phyloP scores from a whole-genome alignment of 768 basidiomycete species.

The Floccularia luteovirens region DNA sequence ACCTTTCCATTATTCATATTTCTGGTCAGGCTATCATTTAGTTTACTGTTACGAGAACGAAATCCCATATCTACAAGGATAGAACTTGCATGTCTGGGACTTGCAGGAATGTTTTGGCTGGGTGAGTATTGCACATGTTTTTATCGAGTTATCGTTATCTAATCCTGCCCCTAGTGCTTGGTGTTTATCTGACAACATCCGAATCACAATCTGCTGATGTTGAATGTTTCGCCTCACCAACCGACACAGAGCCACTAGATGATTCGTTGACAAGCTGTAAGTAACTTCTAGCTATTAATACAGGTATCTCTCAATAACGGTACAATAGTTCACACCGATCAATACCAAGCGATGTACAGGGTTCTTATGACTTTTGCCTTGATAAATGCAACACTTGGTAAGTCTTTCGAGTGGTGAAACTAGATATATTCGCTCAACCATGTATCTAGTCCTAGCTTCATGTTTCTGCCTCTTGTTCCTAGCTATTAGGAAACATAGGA shows the following conservation, averaged over 20 bases:
- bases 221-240: slow-evolving; percentile 63
- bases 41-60: slow-evolving; percentile 51
- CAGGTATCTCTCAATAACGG: slow-evolving; percentile 7
- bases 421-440: slow-evolving; percentile 6
- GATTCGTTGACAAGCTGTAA: slow-evolving; percentile 58
- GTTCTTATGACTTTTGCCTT: slow-evolving; percentile 76
- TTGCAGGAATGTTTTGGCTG: slow-evolving; percentile 74
- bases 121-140: slow-evolving; percentile 34
- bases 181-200: slow-evolving; percentile 65
- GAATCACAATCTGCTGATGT: slow-evolving; percentile 75
- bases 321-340: slow-evolving; percentile 67
- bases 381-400: slow-evolving; percentile 68
- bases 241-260: slow-evolving; percentile 41
- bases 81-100: slow-evolving; percentile 64
- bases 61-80: slow-evolving; percentile 77
- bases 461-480: slow-evolving; percentile 29
- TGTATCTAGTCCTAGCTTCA: slow-evolving; percentile 26
- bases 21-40: slow-evolving; percentile 49
- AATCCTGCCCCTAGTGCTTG: slow-evolving; percentile 48
- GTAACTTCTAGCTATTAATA: slow-evolving; percentile 17
- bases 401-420: slow-evolving; percentile 15
- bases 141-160: slow-evolving; percentile 6
- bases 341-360: slow-evolving; percentile 84
- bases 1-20: not conserved
- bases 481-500: slow-evolving; percentile 32